These are phyloP conservation scores for Polygonum aviculare DNA, from an alignment of 148 eudicot species.

Conservation along the genomic window DNA sequence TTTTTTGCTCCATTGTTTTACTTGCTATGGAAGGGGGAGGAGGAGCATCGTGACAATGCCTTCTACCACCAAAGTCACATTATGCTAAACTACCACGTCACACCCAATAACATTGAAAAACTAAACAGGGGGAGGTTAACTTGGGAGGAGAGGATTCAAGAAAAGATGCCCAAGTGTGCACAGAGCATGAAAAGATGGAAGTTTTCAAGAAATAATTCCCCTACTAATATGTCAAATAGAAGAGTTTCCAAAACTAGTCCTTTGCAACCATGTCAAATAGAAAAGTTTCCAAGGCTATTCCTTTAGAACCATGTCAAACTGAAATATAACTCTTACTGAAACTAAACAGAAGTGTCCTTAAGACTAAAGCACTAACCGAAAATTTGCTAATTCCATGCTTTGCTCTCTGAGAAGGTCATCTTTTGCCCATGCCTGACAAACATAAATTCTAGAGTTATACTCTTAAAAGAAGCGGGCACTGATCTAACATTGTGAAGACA, in stretches of 20 bases:
- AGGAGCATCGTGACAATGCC: not conserved
- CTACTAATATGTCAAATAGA: not conserved
- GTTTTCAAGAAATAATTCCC: not conserved
- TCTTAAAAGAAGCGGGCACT: not conserved
- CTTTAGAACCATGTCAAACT: not conserved
- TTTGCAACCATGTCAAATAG: too few species aligned
- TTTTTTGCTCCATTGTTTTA: not conserved
- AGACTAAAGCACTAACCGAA: constrained; percentile 35
- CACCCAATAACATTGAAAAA: not conserved
- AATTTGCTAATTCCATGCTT: constrained; percentile 70
- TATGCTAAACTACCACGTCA: not conserved
- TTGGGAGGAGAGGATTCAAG: too few species aligned
- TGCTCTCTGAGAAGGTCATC: constrained; percentile 88
- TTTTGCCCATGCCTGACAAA: constrained; percentile 92
- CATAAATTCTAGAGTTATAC: constrained; percentile 4
- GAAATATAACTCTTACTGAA: not conserved
- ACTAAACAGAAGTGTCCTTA: not conserved
- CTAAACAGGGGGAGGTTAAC: not conserved
- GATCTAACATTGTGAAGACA: not conserved
- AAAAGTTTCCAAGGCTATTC: not conserved
- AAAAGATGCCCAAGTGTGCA: not conserved
- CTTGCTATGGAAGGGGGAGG: not conserved
- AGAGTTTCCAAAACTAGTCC: too few species aligned
- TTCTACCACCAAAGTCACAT: not conserved
- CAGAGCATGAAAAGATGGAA: not conserved